These are phyloP conservation scores for Meyerozyma elateridarum DNA, from an alignment of 1,139 yeast genomes.

Conservation along the genomic window DNA sequence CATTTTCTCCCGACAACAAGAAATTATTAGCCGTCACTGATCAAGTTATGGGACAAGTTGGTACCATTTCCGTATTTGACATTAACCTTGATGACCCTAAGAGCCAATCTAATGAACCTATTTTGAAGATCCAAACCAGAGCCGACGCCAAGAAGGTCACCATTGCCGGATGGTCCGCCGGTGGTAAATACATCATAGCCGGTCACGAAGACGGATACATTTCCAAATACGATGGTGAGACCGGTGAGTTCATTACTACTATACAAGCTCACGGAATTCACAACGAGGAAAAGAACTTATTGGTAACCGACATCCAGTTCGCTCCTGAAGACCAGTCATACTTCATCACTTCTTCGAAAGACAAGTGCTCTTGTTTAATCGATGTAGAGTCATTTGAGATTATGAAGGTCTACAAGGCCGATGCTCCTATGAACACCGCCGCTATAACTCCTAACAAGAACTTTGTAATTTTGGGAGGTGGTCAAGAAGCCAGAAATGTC, in stretches of 20 bases:
- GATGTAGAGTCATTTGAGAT: slow-evolving; percentile 73
- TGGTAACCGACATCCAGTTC: slow-evolving; percentile 84
- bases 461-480: slow-evolving; percentile 94
- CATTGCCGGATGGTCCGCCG: slow-evolving; percentile 86
- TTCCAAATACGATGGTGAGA: slow-evolving; percentile 70
- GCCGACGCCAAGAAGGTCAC: slow-evolving; percentile 63
- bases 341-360: slow-evolving; percentile 90
- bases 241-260: slow-evolving; percentile 64
- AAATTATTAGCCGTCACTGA: slow-evolving; percentile 77
- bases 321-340: slow-evolving; percentile 78
- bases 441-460: slow-evolving; percentile 91
- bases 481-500: slow-evolving; percentile 98
- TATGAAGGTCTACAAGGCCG: slow-evolving; percentile 76
- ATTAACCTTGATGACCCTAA: slow-evolving; percentile 45
- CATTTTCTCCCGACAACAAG: slow-evolving; percentile 71
- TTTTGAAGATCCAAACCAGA: slow-evolving; percentile 59
- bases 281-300: slow-evolving; percentile 49
- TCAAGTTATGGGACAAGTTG: slow-evolving; percentile 87
- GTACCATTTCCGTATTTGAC: slow-evolving; percentile 68
- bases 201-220: slow-evolving; percentile 87
- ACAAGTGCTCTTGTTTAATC: slow-evolving; percentile 76
- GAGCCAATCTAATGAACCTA: slow-evolving; percentile 45
- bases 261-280: slow-evolving; percentile 62
- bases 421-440: slow-evolving; percentile 94
- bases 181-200: slow-evolving; percentile 68